Base-by-base conservation (phyloP, 164 flowering plant genomes). In the Magnolia kwangsiensis region DNA sequence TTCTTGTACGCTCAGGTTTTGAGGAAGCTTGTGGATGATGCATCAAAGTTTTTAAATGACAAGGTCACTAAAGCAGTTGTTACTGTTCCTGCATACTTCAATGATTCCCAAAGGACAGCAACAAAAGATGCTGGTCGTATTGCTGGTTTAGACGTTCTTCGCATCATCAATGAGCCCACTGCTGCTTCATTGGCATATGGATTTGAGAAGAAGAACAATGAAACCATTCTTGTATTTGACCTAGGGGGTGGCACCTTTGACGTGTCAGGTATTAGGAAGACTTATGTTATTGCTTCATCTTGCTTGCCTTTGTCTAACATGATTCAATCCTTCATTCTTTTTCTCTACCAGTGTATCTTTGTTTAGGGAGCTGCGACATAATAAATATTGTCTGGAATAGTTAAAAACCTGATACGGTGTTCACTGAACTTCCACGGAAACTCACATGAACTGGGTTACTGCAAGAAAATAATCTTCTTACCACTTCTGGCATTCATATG, bases 141-240 rank as follows among this genome's bases (percentile, higher is more conserved):
- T 83, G 98, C 98, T 74, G 97, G 97, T 18, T 77, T 94, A 31
- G 98, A 94, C 68, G 97, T 94, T 79, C 91, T 94, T 50, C 85
- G 97, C 24, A 94, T 94, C 50, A 94, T 94, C 61, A 94, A 92
- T 85, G 98, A 94, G 91, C 98, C 97, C 6, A 94, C 98, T 21
- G 98, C 97, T 80, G 98, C 98, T 67, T 94, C 98, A 4, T 79
- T 94, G 84, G 98, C 98, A 5, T 94, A 94, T 87, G 98, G 98
- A 1, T 92, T 94, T 81, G 98, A 94, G 80, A 94, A 81, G 87
- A 94, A 94, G 81, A 94, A 82, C 78, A 94, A 94, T 81, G 97
- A 91, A 79, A 94, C 97, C 50, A 92, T 92, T 78, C 86, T 91
- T 16, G 98, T 95, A 2, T 95, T 95, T 85, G 98, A 95, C 81